Conservation (phyloP, 108 stramenopile genomes). For the Tribonema minus region DNA sequence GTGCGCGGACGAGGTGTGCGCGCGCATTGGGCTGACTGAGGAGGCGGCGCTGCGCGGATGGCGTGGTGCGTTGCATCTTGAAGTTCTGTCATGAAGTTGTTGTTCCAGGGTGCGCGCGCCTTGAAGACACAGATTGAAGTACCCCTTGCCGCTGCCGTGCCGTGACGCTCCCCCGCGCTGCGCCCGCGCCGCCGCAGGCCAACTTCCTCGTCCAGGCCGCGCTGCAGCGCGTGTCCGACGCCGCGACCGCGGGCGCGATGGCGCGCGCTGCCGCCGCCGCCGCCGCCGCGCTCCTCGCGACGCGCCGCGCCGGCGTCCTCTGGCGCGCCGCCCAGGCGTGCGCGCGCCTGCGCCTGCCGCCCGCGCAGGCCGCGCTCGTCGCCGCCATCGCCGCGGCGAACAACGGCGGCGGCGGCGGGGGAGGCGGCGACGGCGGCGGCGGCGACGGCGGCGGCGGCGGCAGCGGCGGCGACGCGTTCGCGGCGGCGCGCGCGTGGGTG, state of each 20-base stretch:
- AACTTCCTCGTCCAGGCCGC: constrained; percentile 37
- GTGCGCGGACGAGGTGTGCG: too few relatives aligned
- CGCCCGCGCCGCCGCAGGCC: too few relatives aligned
- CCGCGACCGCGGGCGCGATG: neutral
- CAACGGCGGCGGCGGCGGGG: too few relatives aligned
- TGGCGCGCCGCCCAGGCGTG: constrained; percentile 42
- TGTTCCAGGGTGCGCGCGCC: too few relatives aligned
- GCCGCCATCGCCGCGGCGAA: constrained; percentile 3
- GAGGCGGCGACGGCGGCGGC: neutral
- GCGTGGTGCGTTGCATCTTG: too few relatives aligned
- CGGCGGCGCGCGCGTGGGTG: constrained; percentile 25
- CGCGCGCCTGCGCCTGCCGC: constrained; percentile 9
- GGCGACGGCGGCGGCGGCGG: neutral
- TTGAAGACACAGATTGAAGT: too few relatives aligned
- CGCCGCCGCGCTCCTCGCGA: constrained; percentile 6
- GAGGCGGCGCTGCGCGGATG: too few relatives aligned
- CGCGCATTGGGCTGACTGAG: too few relatives aligned
- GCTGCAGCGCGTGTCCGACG: constrained; percentile 22
- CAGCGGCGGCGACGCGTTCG: neutral
- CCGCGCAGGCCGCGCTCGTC: constrained; percentile 22
- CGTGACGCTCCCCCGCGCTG: too few relatives aligned
- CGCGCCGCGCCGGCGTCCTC: constrained; percentile 29
- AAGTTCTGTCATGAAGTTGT: too few relatives aligned
- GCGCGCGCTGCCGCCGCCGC: neutral
- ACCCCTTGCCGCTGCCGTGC: too few relatives aligned